Percentiles rank a stretch among this genome's conserved stretches.
Evolutionary conservation across 148 eudicot species (phyloP).

Genomic region (Mesembryanthemum crystallinum): DNA sequence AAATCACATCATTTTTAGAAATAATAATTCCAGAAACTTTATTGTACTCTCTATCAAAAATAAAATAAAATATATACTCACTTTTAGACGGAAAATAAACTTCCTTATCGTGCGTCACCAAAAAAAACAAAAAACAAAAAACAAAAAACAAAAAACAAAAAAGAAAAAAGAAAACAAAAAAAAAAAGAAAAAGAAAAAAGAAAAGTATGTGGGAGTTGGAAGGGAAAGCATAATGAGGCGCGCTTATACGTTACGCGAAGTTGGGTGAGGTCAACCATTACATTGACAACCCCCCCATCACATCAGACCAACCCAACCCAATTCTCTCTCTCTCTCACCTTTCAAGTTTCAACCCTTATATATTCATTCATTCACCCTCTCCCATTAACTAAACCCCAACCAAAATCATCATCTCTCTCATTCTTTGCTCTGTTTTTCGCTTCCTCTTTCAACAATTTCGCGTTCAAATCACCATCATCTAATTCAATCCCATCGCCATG

Average conservation of each 20-base stretch:
- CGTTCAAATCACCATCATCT: background rate
- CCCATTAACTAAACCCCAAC: background rate
- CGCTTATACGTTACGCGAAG: slow-evolving; percentile 27
- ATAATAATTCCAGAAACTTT: no score
- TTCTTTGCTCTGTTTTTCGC: background rate
- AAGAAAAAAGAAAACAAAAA: no score
- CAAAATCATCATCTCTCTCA: background rate
- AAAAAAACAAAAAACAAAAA: no score
- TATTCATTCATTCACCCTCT: background rate
- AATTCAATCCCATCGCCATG: slow-evolving; percentile 19
- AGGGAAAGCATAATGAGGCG: slow-evolving; percentile 2
- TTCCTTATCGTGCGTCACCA: no score
- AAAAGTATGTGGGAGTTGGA: no score
- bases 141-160: no score
- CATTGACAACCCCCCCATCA: background rate
- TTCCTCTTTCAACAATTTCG: background rate
- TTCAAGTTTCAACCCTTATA: background rate
- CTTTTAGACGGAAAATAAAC: no score
- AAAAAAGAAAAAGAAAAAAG: no score
- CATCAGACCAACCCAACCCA: no score
- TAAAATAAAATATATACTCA: no score
- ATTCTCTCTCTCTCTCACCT: background rate
- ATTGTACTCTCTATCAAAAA: no score
- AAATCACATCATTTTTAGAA: no score
- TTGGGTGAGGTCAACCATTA: background rate